Percentiles rank a stretch among this genome's conserved stretches.
These are phyloP conservation scores for Microbotryum silenes-acaulis DNA, from an alignment of 1,284 basidiomycete genomes.

Conservation along the genomic window DNA sequence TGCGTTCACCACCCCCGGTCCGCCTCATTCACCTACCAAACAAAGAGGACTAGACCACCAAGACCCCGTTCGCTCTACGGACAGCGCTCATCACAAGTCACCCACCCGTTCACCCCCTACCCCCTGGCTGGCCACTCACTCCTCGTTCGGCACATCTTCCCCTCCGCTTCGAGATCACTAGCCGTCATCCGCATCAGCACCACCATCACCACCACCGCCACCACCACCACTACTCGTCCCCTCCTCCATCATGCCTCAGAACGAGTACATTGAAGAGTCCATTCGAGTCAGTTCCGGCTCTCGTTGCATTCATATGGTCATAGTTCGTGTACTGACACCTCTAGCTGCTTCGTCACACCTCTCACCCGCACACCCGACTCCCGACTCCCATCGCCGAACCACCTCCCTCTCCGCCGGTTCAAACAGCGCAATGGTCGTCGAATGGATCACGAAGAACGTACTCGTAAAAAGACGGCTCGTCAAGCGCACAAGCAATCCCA, in stretches of 20 bases:
- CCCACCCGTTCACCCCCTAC: too few relatives aligned
- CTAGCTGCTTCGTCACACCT: not conserved
- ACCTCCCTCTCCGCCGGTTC: not conserved
- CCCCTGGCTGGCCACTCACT: not conserved
- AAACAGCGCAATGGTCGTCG: slow-evolving; percentile 48
- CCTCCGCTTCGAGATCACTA: not conserved
- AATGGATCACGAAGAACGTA: slow-evolving; percentile 45
- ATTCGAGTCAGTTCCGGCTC: slow-evolving; percentile 54
- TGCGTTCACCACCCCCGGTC: too few relatives aligned
- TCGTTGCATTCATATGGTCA: not conserved
- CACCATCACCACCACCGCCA: not conserved
- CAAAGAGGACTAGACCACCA: not conserved
- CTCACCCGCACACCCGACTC: too few relatives aligned
- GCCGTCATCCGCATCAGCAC: not conserved
- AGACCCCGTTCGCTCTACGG: not conserved
- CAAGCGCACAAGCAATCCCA: slow-evolving; percentile 80
- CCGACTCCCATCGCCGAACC: too few relatives aligned
- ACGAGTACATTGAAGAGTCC: slow-evolving; percentile 80
- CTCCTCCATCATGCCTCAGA: slow-evolving; percentile 28
- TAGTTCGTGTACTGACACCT: slow-evolving; percentile 47
- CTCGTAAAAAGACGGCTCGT: slow-evolving; percentile 86
- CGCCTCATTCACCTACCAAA: not conserved
- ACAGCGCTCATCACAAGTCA: not conserved
- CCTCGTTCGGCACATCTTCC: not conserved
- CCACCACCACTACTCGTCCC: not conserved